Percentiles rank a stretch among this genome's conserved stretches.
Conservation (phyloP, 805 yeast species). For the Wickerhamomyces kurtzmanii region DNA sequence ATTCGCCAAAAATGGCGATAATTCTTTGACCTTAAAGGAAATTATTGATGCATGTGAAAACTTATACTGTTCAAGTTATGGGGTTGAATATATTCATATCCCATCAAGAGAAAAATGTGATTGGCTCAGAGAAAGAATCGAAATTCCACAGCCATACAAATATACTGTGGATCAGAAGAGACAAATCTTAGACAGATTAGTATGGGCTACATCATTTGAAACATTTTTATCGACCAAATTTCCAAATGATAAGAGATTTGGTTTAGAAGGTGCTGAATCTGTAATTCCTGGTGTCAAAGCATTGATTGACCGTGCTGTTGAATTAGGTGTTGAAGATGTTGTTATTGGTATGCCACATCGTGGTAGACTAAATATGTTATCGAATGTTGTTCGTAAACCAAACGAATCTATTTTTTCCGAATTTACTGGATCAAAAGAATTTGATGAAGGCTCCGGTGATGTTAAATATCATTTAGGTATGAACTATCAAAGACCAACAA, state of each 20-base stretch:
- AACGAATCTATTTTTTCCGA: slow-evolving; percentile 96
- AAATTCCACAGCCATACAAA: slow-evolving; percentile 80
- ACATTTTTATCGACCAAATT: slow-evolving; percentile 87
- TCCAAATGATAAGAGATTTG: slow-evolving; percentile 98
- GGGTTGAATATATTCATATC: slow-evolving; percentile 93
- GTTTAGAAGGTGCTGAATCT: slow-evolving; percentile 97
- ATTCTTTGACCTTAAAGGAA: slow-evolving; percentile 65
- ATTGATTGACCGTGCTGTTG: slow-evolving; percentile 87
- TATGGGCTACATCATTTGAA: slow-evolving; percentile 96
- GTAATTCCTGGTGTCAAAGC: slow-evolving; percentile 96
- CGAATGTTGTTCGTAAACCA: slow-evolving; percentile 97
- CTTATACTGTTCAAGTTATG: slow-evolving; percentile 81
- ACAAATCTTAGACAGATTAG: slow-evolving; percentile 90
- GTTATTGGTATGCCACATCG: slow-evolving; percentile 99
- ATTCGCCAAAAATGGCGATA: slow-evolving; percentile 56
- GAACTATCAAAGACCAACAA: slow-evolving; percentile 98
- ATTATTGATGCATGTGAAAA: slow-evolving; percentile 70
- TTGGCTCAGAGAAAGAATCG: slow-evolving; percentile 96
- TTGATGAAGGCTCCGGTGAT: slow-evolving; percentile 97
- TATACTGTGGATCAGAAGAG: slow-evolving; percentile 85
- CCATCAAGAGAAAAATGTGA: slow-evolving; percentile 94
- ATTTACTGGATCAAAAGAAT: slow-evolving; percentile 82
- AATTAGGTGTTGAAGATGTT: slow-evolving; percentile 87
- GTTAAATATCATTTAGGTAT: slow-evolving; percentile 98
- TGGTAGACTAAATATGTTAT: slow-evolving; percentile 96